Evolutionary conservation across 768 basidiomycete species (phyloP).

Genomic region (Russula sp.): DNA sequence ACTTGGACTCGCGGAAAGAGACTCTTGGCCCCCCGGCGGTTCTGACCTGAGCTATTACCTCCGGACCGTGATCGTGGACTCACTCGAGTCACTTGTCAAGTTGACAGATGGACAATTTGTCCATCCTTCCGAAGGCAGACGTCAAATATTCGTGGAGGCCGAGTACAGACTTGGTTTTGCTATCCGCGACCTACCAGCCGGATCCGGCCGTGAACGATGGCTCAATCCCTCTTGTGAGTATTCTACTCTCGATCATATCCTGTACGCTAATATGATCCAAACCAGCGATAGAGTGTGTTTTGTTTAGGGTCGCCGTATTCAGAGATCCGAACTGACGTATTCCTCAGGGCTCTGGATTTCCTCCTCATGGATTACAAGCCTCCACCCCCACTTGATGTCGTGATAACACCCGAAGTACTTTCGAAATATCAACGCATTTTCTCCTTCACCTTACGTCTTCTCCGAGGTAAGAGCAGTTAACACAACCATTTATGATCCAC

Average conservation of each 20-base stretch:
- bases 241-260: not conserved
- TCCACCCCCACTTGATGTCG: constrained; percentile 68
- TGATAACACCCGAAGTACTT: constrained; percentile 70
- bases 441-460: constrained; percentile 70
- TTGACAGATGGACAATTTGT: constrained; percentile 11
- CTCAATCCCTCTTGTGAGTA: constrained; percentile 74
- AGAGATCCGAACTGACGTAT: constrained; percentile 19
- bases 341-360: constrained; percentile 76
- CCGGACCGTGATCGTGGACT: constrained; percentile 81
- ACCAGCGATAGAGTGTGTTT: constrained; percentile 40
- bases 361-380: constrained; percentile 87
- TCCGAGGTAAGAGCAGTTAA: constrained; percentile 55
- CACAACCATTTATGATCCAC: not conserved
- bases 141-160: constrained; percentile 51
- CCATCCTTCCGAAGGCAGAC: constrained; percentile 7
- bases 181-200: constrained; percentile 66
- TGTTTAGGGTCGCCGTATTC: constrained; percentile 19
- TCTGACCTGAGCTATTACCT: constrained; percentile 81
- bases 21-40: constrained; percentile 85
- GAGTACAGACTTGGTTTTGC: constrained; percentile 81
- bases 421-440: constrained; percentile 86
- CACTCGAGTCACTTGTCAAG: constrained; percentile 45
- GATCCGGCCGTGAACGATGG: constrained; percentile 70
- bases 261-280: constrained; percentile 1
- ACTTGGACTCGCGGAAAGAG: constrained; percentile 64